Conservation (phyloP, 2,329 filamentous ascomycete species). For the Emmonsia crescens region DNA sequence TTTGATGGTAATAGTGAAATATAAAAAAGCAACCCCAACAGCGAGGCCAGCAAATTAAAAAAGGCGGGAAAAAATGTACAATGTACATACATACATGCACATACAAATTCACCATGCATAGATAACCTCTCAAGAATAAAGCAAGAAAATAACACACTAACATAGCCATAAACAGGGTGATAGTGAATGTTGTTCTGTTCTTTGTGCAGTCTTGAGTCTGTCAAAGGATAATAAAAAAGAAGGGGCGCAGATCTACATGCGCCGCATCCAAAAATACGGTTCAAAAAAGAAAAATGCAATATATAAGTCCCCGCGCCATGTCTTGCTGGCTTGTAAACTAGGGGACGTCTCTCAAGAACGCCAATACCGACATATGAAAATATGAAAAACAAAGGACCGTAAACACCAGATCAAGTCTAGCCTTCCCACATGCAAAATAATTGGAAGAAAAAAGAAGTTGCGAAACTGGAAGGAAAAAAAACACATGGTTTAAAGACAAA, state of each 20-base stretch:
- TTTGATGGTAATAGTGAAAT: background rate
- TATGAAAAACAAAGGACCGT: background rate
- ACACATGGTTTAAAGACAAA: background rate
- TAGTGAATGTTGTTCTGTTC: background rate
- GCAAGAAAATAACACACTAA: background rate
- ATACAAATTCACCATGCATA: background rate
- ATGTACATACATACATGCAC: background rate
- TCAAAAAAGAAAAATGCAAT: background rate
- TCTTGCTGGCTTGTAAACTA: background rate
- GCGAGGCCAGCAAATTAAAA: background rate
- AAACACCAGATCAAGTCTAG: slow-evolving; percentile 2
- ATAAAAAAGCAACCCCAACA: background rate
- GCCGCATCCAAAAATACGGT: background rate
- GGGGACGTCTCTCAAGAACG: slow-evolving; percentile 7
- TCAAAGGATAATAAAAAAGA: background rate
- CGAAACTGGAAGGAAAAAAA: background rate
- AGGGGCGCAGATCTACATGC: background rate
- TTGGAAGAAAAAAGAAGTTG: background rate
- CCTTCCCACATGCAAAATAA: background rate
- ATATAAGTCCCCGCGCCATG: background rate
- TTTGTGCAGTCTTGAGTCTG: background rate
- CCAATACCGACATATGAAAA: background rate
- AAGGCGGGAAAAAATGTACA: background rate
- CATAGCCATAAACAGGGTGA: background rate
- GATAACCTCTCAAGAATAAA: background rate